A percentile compares a stretch with the other conserved stretches of the same genome.
These are phyloP conservation scores for Talaromyces sp. DNA, from an alignment of 2,329 filamentous ascomycete genomes.

Conservation along the genomic window DNA sequence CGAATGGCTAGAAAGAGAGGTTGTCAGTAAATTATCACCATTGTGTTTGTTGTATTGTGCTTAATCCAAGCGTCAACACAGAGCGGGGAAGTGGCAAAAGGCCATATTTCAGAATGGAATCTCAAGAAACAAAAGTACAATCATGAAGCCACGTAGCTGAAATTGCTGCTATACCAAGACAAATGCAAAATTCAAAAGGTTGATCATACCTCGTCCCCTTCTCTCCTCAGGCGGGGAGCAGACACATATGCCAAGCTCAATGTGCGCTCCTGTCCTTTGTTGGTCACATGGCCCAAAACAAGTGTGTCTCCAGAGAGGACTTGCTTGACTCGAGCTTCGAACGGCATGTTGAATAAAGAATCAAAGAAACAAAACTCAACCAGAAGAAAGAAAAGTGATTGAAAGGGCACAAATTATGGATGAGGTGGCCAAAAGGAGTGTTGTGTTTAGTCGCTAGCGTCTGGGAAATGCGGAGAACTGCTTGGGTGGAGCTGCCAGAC, in stretches of 20 bases:
- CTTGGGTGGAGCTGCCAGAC: not conserved
- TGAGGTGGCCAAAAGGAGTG: not conserved
- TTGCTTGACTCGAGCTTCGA: conserved; percentile 78
- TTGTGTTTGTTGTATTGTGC: not conserved
- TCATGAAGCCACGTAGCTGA: not conserved
- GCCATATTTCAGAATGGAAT: conserved; percentile 21
- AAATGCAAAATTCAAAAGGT: not conserved
- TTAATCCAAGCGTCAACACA: not conserved
- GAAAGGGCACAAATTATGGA: not conserved
- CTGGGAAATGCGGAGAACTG: conserved; percentile 8
- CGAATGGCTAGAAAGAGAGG: conserved; percentile 58
- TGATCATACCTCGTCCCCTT: conserved; percentile 71
- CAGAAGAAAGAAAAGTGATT: not conserved
- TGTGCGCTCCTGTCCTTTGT: conserved; percentile 76
- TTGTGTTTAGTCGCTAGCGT: not conserved
- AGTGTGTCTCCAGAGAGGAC: conserved; percentile 92
- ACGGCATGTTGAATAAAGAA: conserved; percentile 30
- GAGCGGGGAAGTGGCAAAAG: conserved; percentile 15
- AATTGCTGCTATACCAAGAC: not conserved
- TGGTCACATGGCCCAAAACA: conserved; percentile 75
- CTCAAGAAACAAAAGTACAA: not conserved
- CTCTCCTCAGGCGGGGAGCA: conserved; percentile 79
- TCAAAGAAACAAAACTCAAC: conserved; percentile 4
- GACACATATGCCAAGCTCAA: conserved; percentile 90
- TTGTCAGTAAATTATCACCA: not conserved